Base-by-base conservation (phyloP, 176 grass and related monocot genomes). In the Paspalum notatum region DNA sequence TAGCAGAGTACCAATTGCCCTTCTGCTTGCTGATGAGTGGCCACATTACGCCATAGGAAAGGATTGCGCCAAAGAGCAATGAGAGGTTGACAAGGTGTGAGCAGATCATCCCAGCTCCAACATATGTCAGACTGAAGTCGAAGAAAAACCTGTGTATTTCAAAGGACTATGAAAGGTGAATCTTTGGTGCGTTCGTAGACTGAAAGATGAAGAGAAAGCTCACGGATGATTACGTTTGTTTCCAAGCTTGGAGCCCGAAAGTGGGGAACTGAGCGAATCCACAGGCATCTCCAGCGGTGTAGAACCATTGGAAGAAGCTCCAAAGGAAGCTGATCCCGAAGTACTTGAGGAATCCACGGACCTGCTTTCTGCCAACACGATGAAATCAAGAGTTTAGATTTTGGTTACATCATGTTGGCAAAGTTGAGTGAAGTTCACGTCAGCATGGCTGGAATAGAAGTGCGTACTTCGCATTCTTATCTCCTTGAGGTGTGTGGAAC, bases 281-380 rank as follows among this genome's bases (percentile, higher is more conserved):
- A 55, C 96, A 99, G 25, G 8, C 17, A 56, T 91, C 92, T 46
- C 92, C 90, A 15, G 91, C 93, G 0, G 88, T 91, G 89, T 86
- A 99, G 83, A 99, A 99, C 96, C 96, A 99, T 53, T 99, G 88
- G 84, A 99, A 99, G 82, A 99, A 90, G 72, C 96, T 99, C 96
- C 96, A 95, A 12, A 88, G 0, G 85, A 99, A 91, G 83, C 96
- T 99, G 32, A 95, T 24, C 48, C 85, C 79, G 40, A 99, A 99
- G 45, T 87, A 99, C 71, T 91, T 95, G 22, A 92, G 76, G 74
- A 99, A 99, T 24, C 84, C 96, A 39, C 61, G 82, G 41, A 99
- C 76, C 57, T 99, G 96, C 52, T 88, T 91, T 82, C 96, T 99
- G 86, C 17, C 14, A 72, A 26, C 20, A 83, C 80, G 43, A 68